Base-by-base conservation (phyloP, 192 early-diverging fungal species). In the Coemansia javaensis region DNA sequence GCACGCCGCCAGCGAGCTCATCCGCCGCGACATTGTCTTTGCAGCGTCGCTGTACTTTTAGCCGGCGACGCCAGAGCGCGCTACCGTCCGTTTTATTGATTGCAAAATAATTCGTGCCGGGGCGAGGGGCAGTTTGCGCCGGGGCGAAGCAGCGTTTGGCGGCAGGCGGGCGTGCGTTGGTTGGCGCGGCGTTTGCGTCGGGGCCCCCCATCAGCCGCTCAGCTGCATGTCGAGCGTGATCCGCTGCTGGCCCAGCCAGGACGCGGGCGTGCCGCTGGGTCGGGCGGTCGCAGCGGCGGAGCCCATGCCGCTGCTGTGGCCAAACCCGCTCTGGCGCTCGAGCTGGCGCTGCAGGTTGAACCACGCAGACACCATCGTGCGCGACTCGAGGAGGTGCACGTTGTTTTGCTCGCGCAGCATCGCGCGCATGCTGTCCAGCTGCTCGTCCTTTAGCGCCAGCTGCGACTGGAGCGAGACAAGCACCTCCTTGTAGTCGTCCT, bases 1-100 rank as follows among this genome's bases (percentile, higher is more conserved):
- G 86, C 89, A 96, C 59, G 78, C 86, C 17, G 92, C 91, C 10
- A 77, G 84, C 33, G 82, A 85, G 49, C 63, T 82, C 34, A 94
- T 98, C 64, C 83, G 90, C 47, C 82, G 93, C 47, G 93, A 95
- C 58, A 94, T 98, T 74, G 91, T 98, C 21, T 97, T 95, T 89
- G 90, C 95, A 7, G 87, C 88, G 8, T 89, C 86, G 43, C 80
- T 98, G 53, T 89, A 89, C 40, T 78, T 78, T 44, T 73, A 66
- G 42, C 40, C 9, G 5, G 4, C 17, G n/a, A n/a, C n/a, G n/a
- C n/a, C n/a, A n/a, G n/a, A n/a, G n/a, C n/a, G n/a, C n/a, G n/a
- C n/a, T n/a, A n/a, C n/a, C n/a, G n/a, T n/a, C n/a, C n/a, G n/a
- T n/a, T n/a, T n/a, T 39, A 24, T 31, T 31, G 16, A 27, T 25